Evolutionary conservation across 257 asterid genomes (phyloP), one percentile per base, ranked within the genome.

Genomic region (Petunia secreta): DNA sequence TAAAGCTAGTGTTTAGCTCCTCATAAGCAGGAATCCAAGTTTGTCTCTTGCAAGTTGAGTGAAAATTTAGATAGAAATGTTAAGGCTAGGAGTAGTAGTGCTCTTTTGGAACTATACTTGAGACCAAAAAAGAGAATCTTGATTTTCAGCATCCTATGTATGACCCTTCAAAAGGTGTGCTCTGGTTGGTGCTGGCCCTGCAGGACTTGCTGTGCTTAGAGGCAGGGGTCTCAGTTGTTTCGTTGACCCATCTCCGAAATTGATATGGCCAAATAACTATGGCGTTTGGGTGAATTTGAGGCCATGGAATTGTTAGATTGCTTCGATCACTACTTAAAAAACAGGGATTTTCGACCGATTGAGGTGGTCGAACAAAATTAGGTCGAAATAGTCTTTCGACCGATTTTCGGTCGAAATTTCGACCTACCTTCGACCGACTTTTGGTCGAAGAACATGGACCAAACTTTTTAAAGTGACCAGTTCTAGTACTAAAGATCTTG

Each of bases 221-320:
- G 78, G 97, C 99, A 2, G 98, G 99, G 77, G 93, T 94, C 11
- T 88, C 99, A 0, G 97, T 96, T 94, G 97, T 89, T 96, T 97
- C 0, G 90, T 94, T 77, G 99, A 96, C 64, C 98, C 98, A 4
- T 94, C 89, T 58, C 98, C 98, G 4, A 89, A 89, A 79, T 60
- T 96, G 84, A 92, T 96, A 62, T 96, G 98, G 99, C 98, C 99
- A 9, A 96, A 94, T 68, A 96, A 94, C 65, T 96, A 96, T 84
- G 99, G 98, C 48, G 99, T 95, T 46, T 95, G 98, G 99, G 98
- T 87, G 99, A 95, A 75, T 95, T 95, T 80, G 99, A 95, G 87
- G 97, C 98, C 80, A 93, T 95, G 97, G 99, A 93, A 80, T 88
- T 95, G 87, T 80, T 95, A 82, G 99, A 95, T 89, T 95, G 99